A percentile compares a stretch with the other conserved stretches of the same genome.
These are phyloP conservation scores for Harringtonia aguacate DNA, from an alignment of 2,329 filamentous ascomycete species.

Conservation along the genomic window DNA sequence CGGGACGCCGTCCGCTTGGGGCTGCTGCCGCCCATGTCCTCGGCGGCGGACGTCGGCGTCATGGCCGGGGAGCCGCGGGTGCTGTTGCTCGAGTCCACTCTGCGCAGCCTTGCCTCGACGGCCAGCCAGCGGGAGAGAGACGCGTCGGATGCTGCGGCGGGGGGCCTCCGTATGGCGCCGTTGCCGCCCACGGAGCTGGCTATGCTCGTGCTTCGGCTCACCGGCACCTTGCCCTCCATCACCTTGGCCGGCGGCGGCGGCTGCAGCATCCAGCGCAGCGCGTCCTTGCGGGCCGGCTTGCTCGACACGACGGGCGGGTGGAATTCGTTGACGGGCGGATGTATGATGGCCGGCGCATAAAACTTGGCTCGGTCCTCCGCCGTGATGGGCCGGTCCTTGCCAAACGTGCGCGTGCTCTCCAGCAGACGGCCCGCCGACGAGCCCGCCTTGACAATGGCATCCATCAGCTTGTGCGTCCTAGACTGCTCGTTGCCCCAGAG, in stretches of 20 bases:
- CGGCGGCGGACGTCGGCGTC: neutral
- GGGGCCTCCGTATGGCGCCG: conserved; percentile 14
- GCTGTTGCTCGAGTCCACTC: conserved; percentile 7
- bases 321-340: conserved; percentile 74
- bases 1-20: conserved; percentile 14
- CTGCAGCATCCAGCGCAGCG: conserved; percentile 84
- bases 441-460: conserved; percentile 48
- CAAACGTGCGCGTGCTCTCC: conserved; percentile 38
- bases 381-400: conserved; percentile 34
- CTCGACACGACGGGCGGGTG: conserved; percentile 77
- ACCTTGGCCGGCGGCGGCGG: conserved; percentile 81
- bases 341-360: conserved; percentile 39
- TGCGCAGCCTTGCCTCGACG: conserved; percentile 7
- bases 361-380: conserved; percentile 44
- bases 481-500: conserved; percentile 59
- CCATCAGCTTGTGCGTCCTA: conserved; percentile 43
- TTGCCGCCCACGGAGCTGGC: conserved; percentile 36
- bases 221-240: conserved; percentile 77
- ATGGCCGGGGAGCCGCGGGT: neutral
- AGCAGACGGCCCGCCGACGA: conserved; percentile 43
- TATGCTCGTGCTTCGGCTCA: conserved; percentile 51
- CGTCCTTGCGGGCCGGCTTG: conserved; percentile 56
- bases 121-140: conserved; percentile 9
- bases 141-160: conserved; percentile 5
- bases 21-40: conserved; percentile 6